These are phyloP conservation scores for Didymella lethalis DNA, from an alignment of 2,329 filamentous ascomycete genomes.

Conservation along the genomic window DNA sequence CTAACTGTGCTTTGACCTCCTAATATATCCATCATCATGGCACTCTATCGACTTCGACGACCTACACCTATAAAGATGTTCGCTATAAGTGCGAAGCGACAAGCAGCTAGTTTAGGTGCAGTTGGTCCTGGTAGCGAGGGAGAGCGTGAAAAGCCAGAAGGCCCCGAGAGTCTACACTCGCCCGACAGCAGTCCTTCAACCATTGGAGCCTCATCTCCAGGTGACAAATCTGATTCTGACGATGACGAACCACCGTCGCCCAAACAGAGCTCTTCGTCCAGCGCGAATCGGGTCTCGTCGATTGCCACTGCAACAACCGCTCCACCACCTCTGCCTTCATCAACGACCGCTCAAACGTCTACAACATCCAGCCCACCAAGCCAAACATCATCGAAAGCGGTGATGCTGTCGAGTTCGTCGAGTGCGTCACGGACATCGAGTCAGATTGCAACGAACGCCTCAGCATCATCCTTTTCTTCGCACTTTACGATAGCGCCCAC, in stretches of 20 bases:
- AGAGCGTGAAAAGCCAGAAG: slow-evolving; percentile 5
- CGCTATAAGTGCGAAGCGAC: slow-evolving; percentile 29
- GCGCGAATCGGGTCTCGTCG: slow-evolving; percentile 1
- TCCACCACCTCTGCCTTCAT: neutral
- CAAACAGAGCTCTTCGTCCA: slow-evolving; percentile 8
- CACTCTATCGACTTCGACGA: slow-evolving; percentile 37
- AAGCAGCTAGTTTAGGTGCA: slow-evolving; percentile 28
- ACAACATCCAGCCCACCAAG: neutral
- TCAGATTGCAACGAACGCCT: neutral
- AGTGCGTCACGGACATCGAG: neutral
- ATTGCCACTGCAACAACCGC: slow-evolving; percentile 2
- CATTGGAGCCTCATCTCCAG: slow-evolving; percentile 16
- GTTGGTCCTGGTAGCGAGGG: slow-evolving; percentile 17
- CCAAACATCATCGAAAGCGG: neutral
- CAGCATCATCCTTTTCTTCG: slow-evolving; percentile 2
- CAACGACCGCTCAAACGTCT: neutral
- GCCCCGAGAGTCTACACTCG: slow-evolving; percentile 38
- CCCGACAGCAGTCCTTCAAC: slow-evolving; percentile 30
- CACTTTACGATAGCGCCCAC: slow-evolving; percentile 16
- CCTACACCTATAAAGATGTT: slow-evolving; percentile 38
- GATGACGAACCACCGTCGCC: slow-evolving; percentile 28
- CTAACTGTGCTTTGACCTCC: slow-evolving; percentile 11
- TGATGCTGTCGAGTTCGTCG: neutral
- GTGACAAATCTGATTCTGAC: slow-evolving; percentile 27
- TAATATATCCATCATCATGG: slow-evolving; percentile 35